Percentiles rank a stretch among this genome's conserved stretches.
phyloP scores from a whole-genome alignment of 2,329 filamentous ascomycete species.

The Diplodia sapinea region DNA sequence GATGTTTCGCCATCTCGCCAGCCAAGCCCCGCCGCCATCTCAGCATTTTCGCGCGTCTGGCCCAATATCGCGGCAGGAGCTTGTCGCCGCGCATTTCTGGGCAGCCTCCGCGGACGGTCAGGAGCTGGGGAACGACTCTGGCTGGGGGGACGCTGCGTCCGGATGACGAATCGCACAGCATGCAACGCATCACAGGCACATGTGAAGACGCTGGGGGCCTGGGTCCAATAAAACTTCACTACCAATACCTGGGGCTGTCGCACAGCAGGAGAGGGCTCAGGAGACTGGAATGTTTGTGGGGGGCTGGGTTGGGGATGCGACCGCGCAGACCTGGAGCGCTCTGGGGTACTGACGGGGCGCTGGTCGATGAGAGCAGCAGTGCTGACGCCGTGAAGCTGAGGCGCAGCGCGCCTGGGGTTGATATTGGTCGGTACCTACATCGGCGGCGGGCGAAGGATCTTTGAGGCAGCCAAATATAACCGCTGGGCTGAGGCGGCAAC shows the following conservation, averaged over 20 bases:
- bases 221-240: slow-evolving; percentile 25
- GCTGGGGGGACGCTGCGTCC: background rate
- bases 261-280: slow-evolving; percentile 27
- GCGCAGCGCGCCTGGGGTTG: slow-evolving; percentile 22
- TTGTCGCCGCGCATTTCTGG: slow-evolving; percentile 13
- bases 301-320: slow-evolving; percentile 1
- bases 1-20: background rate
- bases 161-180: slow-evolving; percentile 26
- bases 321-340: slow-evolving; percentile 9
- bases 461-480: slow-evolving; percentile 22
- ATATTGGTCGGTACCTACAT: slow-evolving; percentile 23
- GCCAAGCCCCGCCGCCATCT: slow-evolving; percentile 2
- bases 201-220: slow-evolving; percentile 19
- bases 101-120: slow-evolving; percentile 12
- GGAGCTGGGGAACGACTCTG: slow-evolving; percentile 11
- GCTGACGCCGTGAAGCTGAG: slow-evolving; percentile 27
- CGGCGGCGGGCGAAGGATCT: slow-evolving; percentile 20
- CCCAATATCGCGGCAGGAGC: slow-evolving; percentile 8
- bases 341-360: slow-evolving; percentile 14
- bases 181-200: slow-evolving; percentile 21
- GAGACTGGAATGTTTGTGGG: slow-evolving; percentile 15
- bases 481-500: slow-evolving; percentile 14
- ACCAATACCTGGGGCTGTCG: slow-evolving; percentile 14
- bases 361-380: slow-evolving; percentile 2
- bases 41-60: background rate